phyloP scores from a whole-genome alignment of 73 alveolate species.

The Uronychia setigera region DNA sequence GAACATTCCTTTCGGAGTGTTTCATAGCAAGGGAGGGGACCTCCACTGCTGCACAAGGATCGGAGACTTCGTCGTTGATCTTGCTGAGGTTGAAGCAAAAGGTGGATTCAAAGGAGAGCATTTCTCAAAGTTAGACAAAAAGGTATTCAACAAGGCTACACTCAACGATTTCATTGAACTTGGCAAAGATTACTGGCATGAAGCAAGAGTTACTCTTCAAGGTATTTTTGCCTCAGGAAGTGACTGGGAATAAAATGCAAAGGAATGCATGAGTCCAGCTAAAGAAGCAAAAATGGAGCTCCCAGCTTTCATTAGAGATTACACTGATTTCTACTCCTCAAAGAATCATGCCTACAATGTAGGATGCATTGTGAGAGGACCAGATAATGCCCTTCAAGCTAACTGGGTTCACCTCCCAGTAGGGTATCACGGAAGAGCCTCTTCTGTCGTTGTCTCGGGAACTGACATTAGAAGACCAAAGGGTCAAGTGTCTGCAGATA shows the following conservation, averaged over 20 bases:
- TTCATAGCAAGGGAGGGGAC: conserved; percentile 30
- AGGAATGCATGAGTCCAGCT: neutral
- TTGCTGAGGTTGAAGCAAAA: conserved; percentile 64
- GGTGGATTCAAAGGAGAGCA: conserved; percentile 63
- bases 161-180: conserved; percentile 66
- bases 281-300: conserved; percentile 65
- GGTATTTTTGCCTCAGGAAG: conserved; percentile 23
- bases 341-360: conserved; percentile 94
- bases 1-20: conserved; percentile 81
- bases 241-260: neutral
- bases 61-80: conserved; percentile 74
- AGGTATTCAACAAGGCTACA: conserved; percentile 28
- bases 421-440: conserved; percentile 98
- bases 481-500: conserved; percentile 86
- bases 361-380: conserved; percentile 90
- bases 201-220: conserved; percentile 59
- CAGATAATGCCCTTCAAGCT: conserved; percentile 94
- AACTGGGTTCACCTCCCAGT: conserved; percentile 97
- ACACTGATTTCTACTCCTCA: conserved; percentile 96
- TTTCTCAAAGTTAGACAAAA: conserved; percentile 17
- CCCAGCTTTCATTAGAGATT: conserved; percentile 95
- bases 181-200: conserved; percentile 61
- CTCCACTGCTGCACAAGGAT: conserved; percentile 72
- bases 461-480: conserved; percentile 81
- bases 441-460: conserved; percentile 84